A percentile compares a stretch with the other conserved stretches of the same genome.
Conservation (phyloP, 108 stramenopile genomes). For the Nitzschia sp. region DNA sequence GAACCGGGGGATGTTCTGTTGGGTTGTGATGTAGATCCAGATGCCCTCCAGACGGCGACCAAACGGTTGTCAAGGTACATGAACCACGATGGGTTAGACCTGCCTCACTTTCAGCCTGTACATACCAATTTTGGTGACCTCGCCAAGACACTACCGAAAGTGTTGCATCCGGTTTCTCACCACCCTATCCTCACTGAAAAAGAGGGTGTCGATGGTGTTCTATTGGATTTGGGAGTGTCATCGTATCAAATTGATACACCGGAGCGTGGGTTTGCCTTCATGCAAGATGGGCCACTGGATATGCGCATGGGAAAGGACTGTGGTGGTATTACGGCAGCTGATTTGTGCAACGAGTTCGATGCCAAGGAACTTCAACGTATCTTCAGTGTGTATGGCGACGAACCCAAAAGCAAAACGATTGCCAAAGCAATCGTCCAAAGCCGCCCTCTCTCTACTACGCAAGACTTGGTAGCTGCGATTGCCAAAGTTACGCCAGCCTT, state of each 20-base stretch:
- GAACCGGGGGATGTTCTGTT: slow-evolving; percentile 68
- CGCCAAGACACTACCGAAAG: slow-evolving; percentile 41
- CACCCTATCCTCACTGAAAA: slow-evolving; percentile 22
- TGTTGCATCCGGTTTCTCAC: slow-evolving; percentile 46
- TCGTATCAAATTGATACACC: slow-evolving; percentile 90
- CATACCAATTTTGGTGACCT: slow-evolving; percentile 66
- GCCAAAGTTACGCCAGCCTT: slow-evolving; percentile 70
- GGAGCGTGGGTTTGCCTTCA: slow-evolving; percentile 90
- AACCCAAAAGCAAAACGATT: slow-evolving; percentile 70
- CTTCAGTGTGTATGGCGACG: slow-evolving; percentile 80
- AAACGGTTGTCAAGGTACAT: slow-evolving; percentile 59
- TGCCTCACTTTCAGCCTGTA: slow-evolving; percentile 57
- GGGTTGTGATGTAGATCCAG: slow-evolving; percentile 81
- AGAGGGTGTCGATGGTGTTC: slow-evolving; percentile 80
- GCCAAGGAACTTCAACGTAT: slow-evolving; percentile 68
- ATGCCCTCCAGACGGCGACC: slow-evolving; percentile 66
- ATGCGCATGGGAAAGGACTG: slow-evolving; percentile 83
- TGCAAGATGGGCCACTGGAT: slow-evolving; percentile 91
- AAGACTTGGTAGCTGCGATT: slow-evolving; percentile 76
- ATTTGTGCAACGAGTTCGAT: slow-evolving; percentile 87
- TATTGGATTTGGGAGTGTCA: slow-evolving; percentile 91
- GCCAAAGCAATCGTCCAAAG: slow-evolving; percentile 71
- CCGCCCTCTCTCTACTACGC: slow-evolving; percentile 75
- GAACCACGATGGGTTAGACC: slow-evolving; percentile 35
- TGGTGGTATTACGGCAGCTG: slow-evolving; percentile 69